Conservation (phyloP, 2,329 filamentous ascomycete genomes). For the Grosmannia penicillata region DNA sequence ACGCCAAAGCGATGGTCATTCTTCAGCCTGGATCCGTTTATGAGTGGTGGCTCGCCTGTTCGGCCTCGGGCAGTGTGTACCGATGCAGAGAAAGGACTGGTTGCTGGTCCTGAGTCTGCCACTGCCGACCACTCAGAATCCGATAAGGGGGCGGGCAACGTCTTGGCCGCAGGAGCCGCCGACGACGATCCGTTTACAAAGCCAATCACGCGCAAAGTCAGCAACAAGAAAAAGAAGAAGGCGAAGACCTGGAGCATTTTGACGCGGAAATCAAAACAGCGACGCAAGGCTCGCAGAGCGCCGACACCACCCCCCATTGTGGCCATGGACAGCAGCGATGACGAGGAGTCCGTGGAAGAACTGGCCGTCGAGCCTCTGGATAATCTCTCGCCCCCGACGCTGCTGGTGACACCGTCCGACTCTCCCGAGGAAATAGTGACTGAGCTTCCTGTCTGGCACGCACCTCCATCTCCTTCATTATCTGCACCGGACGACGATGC, state of each 20-base stretch:
- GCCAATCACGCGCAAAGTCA: conserved; percentile 15
- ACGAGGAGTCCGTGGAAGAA: conserved; percentile 14
- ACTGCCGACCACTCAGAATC: no score
- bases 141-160: no score
- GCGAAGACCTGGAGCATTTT: conserved; percentile 60
- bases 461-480: conserved; percentile 15
- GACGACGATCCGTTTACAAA: conserved; percentile 14
- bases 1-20: conserved; percentile 46
- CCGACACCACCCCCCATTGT: conserved; percentile 29
- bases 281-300: conserved; percentile 27
- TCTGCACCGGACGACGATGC: conserved; percentile 41
- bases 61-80: conserved; percentile 32
- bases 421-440: conserved; percentile 13
- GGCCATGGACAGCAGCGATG: conserved; percentile 16
- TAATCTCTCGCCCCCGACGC: conserved; percentile 14
- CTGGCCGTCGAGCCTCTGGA: conserved; percentile 8
- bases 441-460: conserved; percentile 18
- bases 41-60: conserved; percentile 25
- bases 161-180: no score
- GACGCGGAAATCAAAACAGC: conserved; percentile 42
- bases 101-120: no score
- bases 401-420: conserved; percentile 25
- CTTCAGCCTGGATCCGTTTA: conserved; percentile 43
- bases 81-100: conserved; percentile 27
- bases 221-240: conserved; percentile 50